These are phyloP conservation scores for Sclerotinia trifoliorum DNA, from an alignment of 2,329 filamentous ascomycete species.

Conservation along the genomic window DNA sequence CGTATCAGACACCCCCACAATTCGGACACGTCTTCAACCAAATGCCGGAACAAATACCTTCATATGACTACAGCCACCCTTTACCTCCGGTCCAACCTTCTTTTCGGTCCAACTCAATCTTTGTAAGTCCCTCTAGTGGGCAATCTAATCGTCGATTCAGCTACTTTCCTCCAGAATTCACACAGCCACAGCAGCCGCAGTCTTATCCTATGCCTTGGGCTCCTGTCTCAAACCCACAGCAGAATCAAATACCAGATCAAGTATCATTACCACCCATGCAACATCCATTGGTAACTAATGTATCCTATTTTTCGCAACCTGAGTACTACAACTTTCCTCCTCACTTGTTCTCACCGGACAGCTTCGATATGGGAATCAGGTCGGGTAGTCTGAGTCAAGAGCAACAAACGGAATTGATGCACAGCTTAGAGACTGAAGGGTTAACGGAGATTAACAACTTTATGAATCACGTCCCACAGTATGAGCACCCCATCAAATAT, in stretches of 20 bases:
- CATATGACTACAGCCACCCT: constrained; percentile 31
- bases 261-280: constrained; percentile 25
- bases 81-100: constrained; percentile 43
- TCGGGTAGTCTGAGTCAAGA: constrained; percentile 73
- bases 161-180: constrained; percentile 60
- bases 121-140: constrained; percentile 56
- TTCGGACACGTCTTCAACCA: constrained; percentile 60
- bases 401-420: constrained; percentile 82
- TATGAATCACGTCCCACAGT: constrained; percentile 44
- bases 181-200: constrained; percentile 37
- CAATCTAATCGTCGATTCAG: constrained; percentile 58
- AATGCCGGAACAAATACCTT: constrained; percentile 47
- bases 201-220: constrained; percentile 37
- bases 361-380: constrained; percentile 47
- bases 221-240: constrained; percentile 25
- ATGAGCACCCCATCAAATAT: constrained; percentile 35
- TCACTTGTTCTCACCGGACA: constrained; percentile 43
- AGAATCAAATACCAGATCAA: constrained; percentile 25
- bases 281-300: constrained; percentile 31
- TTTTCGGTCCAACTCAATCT: constrained; percentile 68
- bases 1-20: constrained; percentile 45
- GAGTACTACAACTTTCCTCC: constrained; percentile 35
- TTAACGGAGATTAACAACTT: constrained; percentile 61
- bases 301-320: constrained; percentile 37
- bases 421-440: constrained; percentile 69